Percentiles rank a stretch among this genome's conserved stretches.
Evolutionary conservation across 768 basidiomycete species (phyloP).

Genomic region (Pleurotus platypus): DNA sequence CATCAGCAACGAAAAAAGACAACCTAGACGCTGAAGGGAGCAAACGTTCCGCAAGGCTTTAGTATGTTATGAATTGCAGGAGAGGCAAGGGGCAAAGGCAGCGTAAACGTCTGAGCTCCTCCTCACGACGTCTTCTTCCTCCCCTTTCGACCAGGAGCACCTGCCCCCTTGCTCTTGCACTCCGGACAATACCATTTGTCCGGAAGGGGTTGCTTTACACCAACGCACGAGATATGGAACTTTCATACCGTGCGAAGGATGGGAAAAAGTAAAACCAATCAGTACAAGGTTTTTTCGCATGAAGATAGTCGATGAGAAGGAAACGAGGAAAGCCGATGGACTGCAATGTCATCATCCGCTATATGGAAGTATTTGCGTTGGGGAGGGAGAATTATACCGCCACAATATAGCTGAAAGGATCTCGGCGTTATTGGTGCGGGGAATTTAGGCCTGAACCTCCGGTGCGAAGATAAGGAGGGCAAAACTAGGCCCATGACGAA

Average conservation of each 20-base stretch:
- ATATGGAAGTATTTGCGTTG: not conserved
- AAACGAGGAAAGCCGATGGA: not conserved
- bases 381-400: not conserved
- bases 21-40: not conserved
- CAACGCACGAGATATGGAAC: conserved; percentile 63
- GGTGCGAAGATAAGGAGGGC: not conserved
- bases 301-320: not conserved
- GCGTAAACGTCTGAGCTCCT: not conserved
- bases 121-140: conserved; percentile 30
- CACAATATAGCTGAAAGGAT: not conserved
- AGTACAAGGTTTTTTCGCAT: not conserved
- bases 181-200: conserved; percentile 58
- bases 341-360: not conserved
- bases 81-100: not conserved
- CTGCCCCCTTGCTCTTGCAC: conserved; percentile 36
- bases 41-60: not conserved
- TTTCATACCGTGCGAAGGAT: conserved; percentile 16
- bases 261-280: not conserved
- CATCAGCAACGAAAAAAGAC: not conserved
- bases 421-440: not conserved
- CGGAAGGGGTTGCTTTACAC: conserved; percentile 40
- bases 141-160: conserved; percentile 30
- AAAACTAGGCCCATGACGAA: not conserved
- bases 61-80: not conserved
- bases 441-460: not conserved